Evolutionary conservation across 1,139 yeast genomes (phyloP), one percentile per base, ranked within the genome.

Genomic region (Suhomyces chickasaworum): DNA sequence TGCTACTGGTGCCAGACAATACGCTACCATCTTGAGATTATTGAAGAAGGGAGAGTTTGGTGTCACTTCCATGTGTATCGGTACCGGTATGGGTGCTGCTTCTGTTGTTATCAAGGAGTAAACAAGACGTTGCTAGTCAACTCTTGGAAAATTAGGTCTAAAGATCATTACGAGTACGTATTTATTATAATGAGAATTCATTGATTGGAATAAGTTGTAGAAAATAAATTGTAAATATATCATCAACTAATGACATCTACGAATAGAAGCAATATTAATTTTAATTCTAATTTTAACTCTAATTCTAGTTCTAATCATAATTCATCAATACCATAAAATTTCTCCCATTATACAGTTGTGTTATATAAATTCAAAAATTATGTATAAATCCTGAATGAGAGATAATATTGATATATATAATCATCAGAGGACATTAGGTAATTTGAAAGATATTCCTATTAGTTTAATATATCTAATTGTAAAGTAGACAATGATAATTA

Each of bases 61-160:
- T 58, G 84, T 91, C 50, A 88, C 95, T 23, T 86, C 95, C 53
- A 91, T 91, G 98, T 91, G 98, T 75, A 85, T 91, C 57, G 98
- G 98, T 64, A 89, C 97, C 37, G 98, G 98, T 62, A 91, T 90
- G 96, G 98, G 98, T 59, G 97, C 97, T 44, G 98, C 98, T 46
- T 86, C 95, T 23, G 73, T 90, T 45, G 77, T 90, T 59, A 77
- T 89, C 45, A 84, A 77, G 63, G 97, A 89, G 71, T 84, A 68
- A 51, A 43, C 36, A 12, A 22, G 30, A 22, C 16, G 34, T 15
- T 41, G 49, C 49, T 23, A 42, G 45, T 17, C 43, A 42, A 17
- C 20, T 16, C 34, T 18, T 31, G 42, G 22, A 39, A 33, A 33
- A 39, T 16, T n/a, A 17, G 17, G 15, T 35, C 37, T n/a, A 21